phyloP scores from a whole-genome alignment of 2,329 filamentous ascomycete genomes.

The Cyphellophora europaea region DNA sequence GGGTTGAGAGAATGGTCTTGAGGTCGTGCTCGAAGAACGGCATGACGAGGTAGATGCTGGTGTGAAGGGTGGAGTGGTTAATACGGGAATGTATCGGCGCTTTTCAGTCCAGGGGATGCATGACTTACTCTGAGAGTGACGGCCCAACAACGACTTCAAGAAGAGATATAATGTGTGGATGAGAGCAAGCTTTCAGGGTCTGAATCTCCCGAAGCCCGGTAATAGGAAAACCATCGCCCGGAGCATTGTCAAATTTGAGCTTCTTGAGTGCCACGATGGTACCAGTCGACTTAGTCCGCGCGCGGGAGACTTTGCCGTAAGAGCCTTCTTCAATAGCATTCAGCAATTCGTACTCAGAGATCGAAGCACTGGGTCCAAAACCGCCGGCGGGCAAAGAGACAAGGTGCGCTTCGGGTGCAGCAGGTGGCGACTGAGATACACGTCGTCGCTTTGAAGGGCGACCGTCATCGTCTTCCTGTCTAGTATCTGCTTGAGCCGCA shows the following conservation, averaged over 20 bases:
- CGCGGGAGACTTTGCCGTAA: constrained; percentile 88
- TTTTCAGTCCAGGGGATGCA: constrained; percentile 23
- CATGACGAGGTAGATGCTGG: constrained; percentile 90
- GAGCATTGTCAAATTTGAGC: constrained; percentile 72
- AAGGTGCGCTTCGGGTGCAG: constrained; percentile 44
- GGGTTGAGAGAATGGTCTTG: constrained; percentile 83
- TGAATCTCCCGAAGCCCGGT: constrained; percentile 91
- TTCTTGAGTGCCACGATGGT: constrained; percentile 86
- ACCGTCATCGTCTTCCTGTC: constrained; percentile 21
- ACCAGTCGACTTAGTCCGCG: constrained; percentile 62
- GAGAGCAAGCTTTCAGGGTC: constrained; percentile 69
- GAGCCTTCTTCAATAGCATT: constrained; percentile 98
- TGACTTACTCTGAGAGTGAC: constrained; percentile 45
- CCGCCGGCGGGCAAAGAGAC: constrained; percentile 60
- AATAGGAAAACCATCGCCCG: constrained; percentile 72
- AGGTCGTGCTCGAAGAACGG: constrained; percentile 97
- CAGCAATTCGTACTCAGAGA: constrained; percentile 81
- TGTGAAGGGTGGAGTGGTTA: constrained; percentile 27
- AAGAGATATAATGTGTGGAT: constrained; percentile 73
- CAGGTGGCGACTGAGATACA: constrained; percentile 33
- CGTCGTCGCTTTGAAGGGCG: constrained; percentile 50
- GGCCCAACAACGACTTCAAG: constrained; percentile 77
- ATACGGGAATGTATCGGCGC: constrained; percentile 25
- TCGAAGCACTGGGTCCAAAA: constrained; percentile 66
- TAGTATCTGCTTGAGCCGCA: constrained; percentile 28